Base-by-base conservation (phyloP, 2,329 filamentous ascomycete species). In the Pseudogymnoascus sp. region DNA sequence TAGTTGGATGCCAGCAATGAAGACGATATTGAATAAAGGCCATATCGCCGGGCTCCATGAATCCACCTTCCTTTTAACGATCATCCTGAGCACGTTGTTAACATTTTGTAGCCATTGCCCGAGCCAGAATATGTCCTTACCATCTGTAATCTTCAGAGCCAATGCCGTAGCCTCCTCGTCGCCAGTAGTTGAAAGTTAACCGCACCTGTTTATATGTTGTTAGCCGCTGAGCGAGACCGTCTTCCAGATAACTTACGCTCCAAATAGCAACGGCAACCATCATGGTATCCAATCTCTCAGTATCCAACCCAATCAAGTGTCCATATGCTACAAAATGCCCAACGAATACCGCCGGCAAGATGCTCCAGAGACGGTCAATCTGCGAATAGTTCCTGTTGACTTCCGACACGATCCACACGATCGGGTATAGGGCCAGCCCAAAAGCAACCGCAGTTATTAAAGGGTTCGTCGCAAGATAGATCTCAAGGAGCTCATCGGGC, bases 71-170 rank as follows among this genome's bases (percentile, higher is more conserved):
- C 21, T 7, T 9, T 11, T n/a, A 33, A 53, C 62, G 29, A 67
- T 53, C 65, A 38, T 46, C 62, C 21, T 63, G 42, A 13, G 46
- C 42, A 50, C 7, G 10, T 21, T 13, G 40, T 61, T 5, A 60
- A 13, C 3, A n/a, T 60, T 23, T n/a, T 65, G 42, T 61, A 46
- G 61, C 37, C 23, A 5, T 46, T n/a, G 50, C 26, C 31, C 38
- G 17, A 59, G 15, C 26, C 21, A 53, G 29, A n/a, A 23, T 42
- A 26, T 59, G 9, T 31, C 70, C 73, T 60, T 69, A 81, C 87
- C 95, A 99, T 77, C 95, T 85, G 75, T 99, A 99, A 75, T 99
- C 95, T 76, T 99, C 93, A 15, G 89, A 93, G 38, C 95, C 93
- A 67, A 93, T 81, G 15, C 82, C 79, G 75, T 99, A 99, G 23